phyloP scores from a whole-genome alignment of 768 basidiomycete genomes.

The Tulasnella sp. region DNA sequence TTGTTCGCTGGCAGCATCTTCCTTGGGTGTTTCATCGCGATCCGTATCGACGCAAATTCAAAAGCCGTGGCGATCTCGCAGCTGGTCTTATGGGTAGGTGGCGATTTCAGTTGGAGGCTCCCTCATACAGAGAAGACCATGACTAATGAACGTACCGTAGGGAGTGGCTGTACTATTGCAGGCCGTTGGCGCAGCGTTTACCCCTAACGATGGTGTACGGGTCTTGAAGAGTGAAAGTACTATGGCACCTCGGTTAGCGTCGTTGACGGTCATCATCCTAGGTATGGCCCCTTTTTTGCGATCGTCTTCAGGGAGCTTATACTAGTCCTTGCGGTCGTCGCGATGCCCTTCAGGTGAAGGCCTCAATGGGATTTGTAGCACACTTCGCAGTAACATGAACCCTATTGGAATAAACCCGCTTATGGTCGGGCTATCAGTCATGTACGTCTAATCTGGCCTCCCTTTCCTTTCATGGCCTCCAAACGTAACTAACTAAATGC shows the following conservation, averaged over 20 bases:
- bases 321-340: background rate
- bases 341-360: background rate
- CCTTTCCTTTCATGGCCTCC: background rate
- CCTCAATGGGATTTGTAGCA: background rate
- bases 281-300: background rate
- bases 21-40: background rate
- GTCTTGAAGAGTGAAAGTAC: background rate
- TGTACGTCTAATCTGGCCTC: background rate
- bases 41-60: background rate
- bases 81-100: background rate
- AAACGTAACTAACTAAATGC: background rate
- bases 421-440: background rate
- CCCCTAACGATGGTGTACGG: background rate
- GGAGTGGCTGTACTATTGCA: background rate
- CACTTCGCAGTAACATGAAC: background rate
- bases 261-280: background rate
- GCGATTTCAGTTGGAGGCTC: too few relatives aligned
- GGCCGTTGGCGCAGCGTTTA: background rate
- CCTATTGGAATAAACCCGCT: background rate
- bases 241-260: background rate
- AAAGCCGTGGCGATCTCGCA: background rate
- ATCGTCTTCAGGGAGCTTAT: background rate
- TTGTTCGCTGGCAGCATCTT: background rate
- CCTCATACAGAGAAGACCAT: background rate
- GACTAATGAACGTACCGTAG: background rate